Evolutionary conservation across 805 yeast species (phyloP), one percentile per base, ranked within the genome.

Genomic region (Candida schatavii): DNA sequence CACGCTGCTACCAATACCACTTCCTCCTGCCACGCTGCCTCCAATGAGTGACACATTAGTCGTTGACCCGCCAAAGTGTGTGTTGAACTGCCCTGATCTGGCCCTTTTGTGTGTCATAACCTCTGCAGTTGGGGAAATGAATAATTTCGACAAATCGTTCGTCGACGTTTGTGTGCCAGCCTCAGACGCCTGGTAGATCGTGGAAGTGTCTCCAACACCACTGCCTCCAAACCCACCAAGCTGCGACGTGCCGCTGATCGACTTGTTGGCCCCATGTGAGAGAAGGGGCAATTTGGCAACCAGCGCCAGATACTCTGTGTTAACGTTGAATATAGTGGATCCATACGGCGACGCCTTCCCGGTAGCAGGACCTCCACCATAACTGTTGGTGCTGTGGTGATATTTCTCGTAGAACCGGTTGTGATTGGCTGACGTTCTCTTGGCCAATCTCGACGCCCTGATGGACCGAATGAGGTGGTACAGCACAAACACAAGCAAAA

Each of bases 111-210:
- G 75, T 42, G 69, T 68, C 77, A 81, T 75, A 14, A 82, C 83
- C 52, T 85, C 88, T 14, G 81, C 82, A 1, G 95, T 87, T 26
- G 95, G 95, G 2, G 93, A 85, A 40, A 85, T 77, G 60, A 83
- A 87, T 75, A 83, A 71, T 40, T 57, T 66, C 29, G 76, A 70
- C 50, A 67, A 60, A 46, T 72, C 77, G 41, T 65, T 63, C 43
- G 64, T 63, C 10, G 68, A 50, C 0, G 71, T 58, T 15, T 65
- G 57, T 11, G 50, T 50, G 13, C 54, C 65, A 10, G 48, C 46
- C 15, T 62, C 68, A 11, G 62, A 56, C 6, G 35, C 35, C 37
- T 54, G 57, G 46, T 61, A 64, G 21, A 68, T 57, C 14, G 68
- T 62, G 7, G 70, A 63, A 18, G 54, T 56, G 41, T 62, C 70